Evolutionary conservation across 2,329 filamentous ascomycete genomes (phyloP).

Genomic region (Delphinella strobiligena): DNA sequence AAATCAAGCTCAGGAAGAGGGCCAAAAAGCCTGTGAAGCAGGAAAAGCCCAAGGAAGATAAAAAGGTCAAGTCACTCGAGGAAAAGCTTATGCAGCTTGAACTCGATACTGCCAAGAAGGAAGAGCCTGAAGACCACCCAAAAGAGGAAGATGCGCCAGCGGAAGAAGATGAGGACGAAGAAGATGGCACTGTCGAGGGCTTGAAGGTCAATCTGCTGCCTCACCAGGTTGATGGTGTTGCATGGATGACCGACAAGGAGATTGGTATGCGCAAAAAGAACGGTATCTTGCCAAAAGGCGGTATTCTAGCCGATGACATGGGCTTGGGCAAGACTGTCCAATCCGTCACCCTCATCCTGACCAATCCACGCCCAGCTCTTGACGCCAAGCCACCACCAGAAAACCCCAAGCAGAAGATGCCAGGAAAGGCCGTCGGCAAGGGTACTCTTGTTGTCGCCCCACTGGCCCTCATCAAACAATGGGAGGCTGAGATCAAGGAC

Average conservation of each 20-base stretch:
- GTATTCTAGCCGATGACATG: slow-evolving; percentile 95
- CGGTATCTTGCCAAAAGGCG: slow-evolving; percentile 69
- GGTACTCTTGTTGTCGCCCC: slow-evolving; percentile 87
- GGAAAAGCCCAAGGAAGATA: slow-evolving; percentile 17
- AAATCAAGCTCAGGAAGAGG: slow-evolving; percentile 31
- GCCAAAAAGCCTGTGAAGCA: slow-evolving; percentile 25
- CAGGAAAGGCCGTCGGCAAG: slow-evolving; percentile 52
- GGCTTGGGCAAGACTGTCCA: slow-evolving; percentile 94
- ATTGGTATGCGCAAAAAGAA: slow-evolving; percentile 74
- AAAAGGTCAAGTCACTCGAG: slow-evolving; percentile 28
- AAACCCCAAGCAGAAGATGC: slow-evolving; percentile 53
- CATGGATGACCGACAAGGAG: slow-evolving; percentile 92
- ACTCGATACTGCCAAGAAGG: slow-evolving; percentile 40
- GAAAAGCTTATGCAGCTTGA: slow-evolving; percentile 32
- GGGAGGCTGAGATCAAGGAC: slow-evolving; percentile 84
- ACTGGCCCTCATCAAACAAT: slow-evolving; percentile 87
- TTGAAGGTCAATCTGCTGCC: slow-evolving; percentile 80
- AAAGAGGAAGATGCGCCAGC: slow-evolving; percentile 23
- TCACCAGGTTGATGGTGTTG: slow-evolving; percentile 86
- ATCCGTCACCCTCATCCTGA: slow-evolving; percentile 77
- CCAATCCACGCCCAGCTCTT: slow-evolving; percentile 52
- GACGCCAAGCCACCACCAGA: slow-evolving; percentile 40
- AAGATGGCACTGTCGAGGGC: slow-evolving; percentile 60
- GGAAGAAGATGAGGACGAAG: slow-evolving; percentile 35
- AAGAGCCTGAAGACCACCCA: slow-evolving; percentile 34